Conservation (phyloP, 2,329 filamentous ascomycete genomes). For the Neofusicoccum ribis region DNA sequence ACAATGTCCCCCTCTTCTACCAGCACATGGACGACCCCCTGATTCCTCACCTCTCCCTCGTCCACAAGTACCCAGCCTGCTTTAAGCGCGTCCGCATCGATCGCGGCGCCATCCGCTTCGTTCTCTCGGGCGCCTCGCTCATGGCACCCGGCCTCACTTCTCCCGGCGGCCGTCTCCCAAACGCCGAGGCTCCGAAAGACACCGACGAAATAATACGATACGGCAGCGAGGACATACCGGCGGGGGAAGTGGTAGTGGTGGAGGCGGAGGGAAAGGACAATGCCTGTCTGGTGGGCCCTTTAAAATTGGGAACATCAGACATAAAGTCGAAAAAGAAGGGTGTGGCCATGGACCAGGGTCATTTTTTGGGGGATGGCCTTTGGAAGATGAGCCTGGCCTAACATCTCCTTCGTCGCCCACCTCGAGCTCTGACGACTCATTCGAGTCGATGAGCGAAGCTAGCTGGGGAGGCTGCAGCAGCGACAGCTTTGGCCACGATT, state of each 20-base stretch:
- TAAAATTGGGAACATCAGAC: conserved; percentile 84
- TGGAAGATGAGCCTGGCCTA: conserved; percentile 71
- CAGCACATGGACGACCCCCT: conserved; percentile 77
- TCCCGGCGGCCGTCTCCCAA: conserved; percentile 75
- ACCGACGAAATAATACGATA: conserved; percentile 43
- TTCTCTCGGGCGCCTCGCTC: conserved; percentile 86
- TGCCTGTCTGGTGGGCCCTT: conserved; percentile 81
- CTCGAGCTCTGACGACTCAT: conserved; percentile 11
- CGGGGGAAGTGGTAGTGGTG: conserved; percentile 83
- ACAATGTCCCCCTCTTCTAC: conserved; percentile 81
- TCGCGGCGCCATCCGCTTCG: conserved; percentile 93
- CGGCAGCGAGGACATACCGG: conserved; percentile 67
- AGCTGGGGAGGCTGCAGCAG: conserved; percentile 14
- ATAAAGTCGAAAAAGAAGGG: conserved; percentile 95
- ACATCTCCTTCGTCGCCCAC: conserved; percentile 24
- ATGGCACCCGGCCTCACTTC: conserved; percentile 95
- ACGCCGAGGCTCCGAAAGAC: conserved; percentile 43
- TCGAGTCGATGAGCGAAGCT: conserved; percentile 11
- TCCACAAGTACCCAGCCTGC: conserved; percentile 84
- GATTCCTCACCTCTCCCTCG: conserved; percentile 82
- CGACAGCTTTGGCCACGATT: conserved; percentile 12
- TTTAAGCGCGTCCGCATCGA: conserved; percentile 89
- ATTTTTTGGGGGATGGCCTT: conserved; percentile 91
- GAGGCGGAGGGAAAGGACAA: conserved; percentile 91
- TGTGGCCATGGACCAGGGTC: conserved; percentile 87